A percentile compares a stretch with the other conserved stretches of the same genome.
Evolutionary conservation across 371 early-diverging fungal species (phyloP).

Genomic region (Rhizomucor miehei): DNA sequence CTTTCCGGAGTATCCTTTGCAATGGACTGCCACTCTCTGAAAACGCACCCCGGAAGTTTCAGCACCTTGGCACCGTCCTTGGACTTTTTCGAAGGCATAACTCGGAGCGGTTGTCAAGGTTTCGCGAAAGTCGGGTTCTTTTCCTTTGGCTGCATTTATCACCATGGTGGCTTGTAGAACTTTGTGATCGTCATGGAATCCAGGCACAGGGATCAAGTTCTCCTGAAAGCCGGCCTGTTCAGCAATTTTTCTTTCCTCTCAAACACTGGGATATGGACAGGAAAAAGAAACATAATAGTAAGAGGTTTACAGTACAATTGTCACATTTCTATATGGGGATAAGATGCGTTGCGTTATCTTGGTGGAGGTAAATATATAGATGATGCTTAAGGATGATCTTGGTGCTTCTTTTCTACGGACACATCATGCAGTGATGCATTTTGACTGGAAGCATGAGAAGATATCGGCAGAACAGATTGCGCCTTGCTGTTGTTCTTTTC

Average conservation of each 20-base stretch:
- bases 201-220: too few species aligned
- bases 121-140: too few species aligned
- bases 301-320: neutral
- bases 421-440: constrained; percentile 3
- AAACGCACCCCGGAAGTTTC: constrained; percentile 29
- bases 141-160: too few species aligned
- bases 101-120: too few species aligned
- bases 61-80: constrained; percentile 27
- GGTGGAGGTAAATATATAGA: neutral
- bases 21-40: constrained; percentile 24
- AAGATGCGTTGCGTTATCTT: neutral
- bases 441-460: neutral
- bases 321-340: neutral
- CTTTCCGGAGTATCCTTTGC: constrained; percentile 1
- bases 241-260: too few species aligned
- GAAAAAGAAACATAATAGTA: too few species aligned
- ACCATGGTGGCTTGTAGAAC: too few species aligned
- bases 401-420: constrained; percentile 3
- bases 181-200: too few species aligned
- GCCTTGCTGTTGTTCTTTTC: constrained; percentile 8
- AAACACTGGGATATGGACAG: too few species aligned
- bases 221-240: too few species aligned
- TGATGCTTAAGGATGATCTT: neutral
- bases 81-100: constrained; percentile 13
- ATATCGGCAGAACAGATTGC: constrained; percentile 1